Base-by-base conservation (phyloP, 1,139 yeast genomes). In the Martiniozyma asiatica region DNA sequence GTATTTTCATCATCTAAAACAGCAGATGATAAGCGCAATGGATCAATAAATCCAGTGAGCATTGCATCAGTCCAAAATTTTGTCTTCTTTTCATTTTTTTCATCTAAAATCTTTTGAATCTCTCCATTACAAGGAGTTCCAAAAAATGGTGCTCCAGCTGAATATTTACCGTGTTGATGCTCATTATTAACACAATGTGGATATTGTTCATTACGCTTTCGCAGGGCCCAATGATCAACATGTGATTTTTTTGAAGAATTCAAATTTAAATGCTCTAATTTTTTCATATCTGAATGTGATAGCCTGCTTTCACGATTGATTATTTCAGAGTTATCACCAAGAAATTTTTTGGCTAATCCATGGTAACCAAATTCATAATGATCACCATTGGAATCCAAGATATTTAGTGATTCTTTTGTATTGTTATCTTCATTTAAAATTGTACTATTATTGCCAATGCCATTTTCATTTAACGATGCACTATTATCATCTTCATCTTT, bases 1-100 rank as follows among this genome's bases (percentile, higher is more conserved):
- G 82, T 85, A 40, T 69, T 70, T 37, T 82, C 95, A 51, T 85
- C 96, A 33, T 73, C 69, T 30, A 76, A 61, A 37, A 89, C 71
- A 32, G 77, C 68, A 2, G 93, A 72, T 2, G 92, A 87, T 11
- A 85, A 62, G 33, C 85, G 63, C 35, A 81, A 59, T 1, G 84
- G 78, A 4, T 89, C 80, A 0, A 96, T 93, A 5, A 78, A 65
- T n/a, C 82, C 94, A 6, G 82, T 61, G 1, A 70, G 45, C 37
- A 85, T 59, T 26, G 82, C 69, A 13, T 71, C 68, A 5, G 85
- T 59, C 34, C 84, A 59, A 34, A 64, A 70, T 9, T 74, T 69
- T 0, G 92, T 84, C 40, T 81, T 61, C 22, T 36, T 15, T 13
- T 35, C 33, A 26, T 43, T 42, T 26, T 42, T 47, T 10, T 22